Evolutionary conservation across 2,329 filamentous ascomycete genomes (phyloP), one percentile per base, ranked within the genome.

Genomic region (Paradendryphiella salina): DNA sequence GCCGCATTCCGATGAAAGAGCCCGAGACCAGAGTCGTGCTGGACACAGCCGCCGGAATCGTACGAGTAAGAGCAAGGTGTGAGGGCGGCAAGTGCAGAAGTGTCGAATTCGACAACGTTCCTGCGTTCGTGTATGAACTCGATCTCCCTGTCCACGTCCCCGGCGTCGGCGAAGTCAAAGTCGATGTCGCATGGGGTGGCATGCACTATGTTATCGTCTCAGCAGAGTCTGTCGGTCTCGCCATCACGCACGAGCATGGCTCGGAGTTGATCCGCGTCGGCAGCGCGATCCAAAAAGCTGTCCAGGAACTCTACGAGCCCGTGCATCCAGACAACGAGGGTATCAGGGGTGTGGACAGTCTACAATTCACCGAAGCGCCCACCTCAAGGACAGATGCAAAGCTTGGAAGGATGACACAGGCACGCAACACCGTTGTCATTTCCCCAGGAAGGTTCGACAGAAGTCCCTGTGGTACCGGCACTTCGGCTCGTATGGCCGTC

Each of bases 381-480:
- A 47, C 23, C 23, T 26, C 23, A 2, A 26, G 2, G 23, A 26
- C 6, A 9, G 23, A 26, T 9, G 5, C 23, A 26, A 26, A 26
- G 8, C 23, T 26, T 9, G 23, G 23, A 15, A 52, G 4, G 39
- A 21, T 45, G 0, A 62, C 62, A 7, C 75, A 74, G 36, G 71
- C 73, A 13, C 59, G 62, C 5, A 76, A 78, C 52, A 70, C 77
- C 0, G 75, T 77, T 10, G 72, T 79, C 4, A 76, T 79, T 4
- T 73, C 74, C 0, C 77, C 77, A 0, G 76, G 77, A 0, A 60
- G 77, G n/a, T 70, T 78, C 21, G 77, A 80, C 53, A 59, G 76
- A 14, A 77, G 76, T 50, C 77, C 76, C 1, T 78, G 76, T 41
- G 77, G 77, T 6, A 79, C 75, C 0, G 77, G 77, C 1, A 78